Base-by-base conservation (phyloP, 768 basidiomycete species). In the Termitomyces sp. region DNA sequence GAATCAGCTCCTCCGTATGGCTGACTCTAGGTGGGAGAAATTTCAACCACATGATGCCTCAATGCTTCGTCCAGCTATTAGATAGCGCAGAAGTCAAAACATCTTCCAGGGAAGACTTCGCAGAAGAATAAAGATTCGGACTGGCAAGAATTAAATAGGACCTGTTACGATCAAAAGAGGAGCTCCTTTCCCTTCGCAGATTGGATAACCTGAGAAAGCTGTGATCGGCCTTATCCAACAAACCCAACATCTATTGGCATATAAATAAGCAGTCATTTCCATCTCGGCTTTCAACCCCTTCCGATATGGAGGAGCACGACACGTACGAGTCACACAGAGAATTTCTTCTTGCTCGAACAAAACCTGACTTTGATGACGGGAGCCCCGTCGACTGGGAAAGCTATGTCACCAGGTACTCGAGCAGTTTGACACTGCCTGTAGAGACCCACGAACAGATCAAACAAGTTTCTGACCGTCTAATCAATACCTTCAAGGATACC, bases 401-500 rank as follows among this genome's bases (percentile, higher is more conserved):
- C 11, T 36, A 16, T 18, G 26, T 51, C 4, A 26, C 38, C 24
- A 18, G 4, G 16, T 51, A 35, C 22, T 38, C 35, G 1, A 1
- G 14, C 13, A 51, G 26, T 38, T 35, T 51, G 0, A 10, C 26
- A 5, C 20, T 16, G 16, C 35, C 35, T 36, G 14, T 26, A 10
- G 35, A 51, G 50, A 38, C 24, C 10, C n/a, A 24, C 43, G 55
- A 22, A 53, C 50, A 50, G 51, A 52, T 62, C 9, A 33, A 41
- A 22, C 35, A 48, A 6, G 57, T 63, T 20, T 66, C 57, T 47
- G 32, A 18, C 13, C 32, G n/a, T 20, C 53, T 66, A 10, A 36
- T 62, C 36, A 28, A 49, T 18, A 36, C 62, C 7, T 66, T 66
- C 13, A 43, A 52, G 16, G 55, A 62, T 36, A 26, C 22, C n/a